Percentiles rank a stretch among this genome's conserved stretches.
Evolutionary conservation across 1,284 basidiomycete genomes (phyloP).

Genomic region (Lignosus rhinocerotis): DNA sequence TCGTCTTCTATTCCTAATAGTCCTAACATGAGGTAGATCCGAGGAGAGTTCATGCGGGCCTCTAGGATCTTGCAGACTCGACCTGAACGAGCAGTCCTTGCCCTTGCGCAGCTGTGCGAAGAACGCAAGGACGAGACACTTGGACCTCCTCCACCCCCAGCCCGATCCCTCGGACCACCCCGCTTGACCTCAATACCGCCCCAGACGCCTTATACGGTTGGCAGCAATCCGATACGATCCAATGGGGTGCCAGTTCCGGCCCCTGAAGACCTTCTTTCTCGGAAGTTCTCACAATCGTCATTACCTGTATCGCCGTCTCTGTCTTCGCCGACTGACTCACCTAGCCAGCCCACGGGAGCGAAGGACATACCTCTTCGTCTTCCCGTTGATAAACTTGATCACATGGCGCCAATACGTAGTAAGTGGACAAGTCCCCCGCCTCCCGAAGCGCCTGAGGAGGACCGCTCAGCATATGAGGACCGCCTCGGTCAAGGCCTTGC

Average conservation of each 20-base stretch:
- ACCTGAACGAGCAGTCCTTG: conserved; percentile 79
- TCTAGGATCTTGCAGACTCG: conserved; percentile 78
- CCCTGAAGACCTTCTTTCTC: conserved; percentile 46
- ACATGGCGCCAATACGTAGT: conserved; percentile 75
- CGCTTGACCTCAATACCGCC: conserved; percentile 58
- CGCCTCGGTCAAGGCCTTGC: conserved; percentile 63
- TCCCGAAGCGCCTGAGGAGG: conserved; percentile 67
- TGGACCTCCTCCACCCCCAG: conserved; percentile 38
- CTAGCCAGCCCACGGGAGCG: conserved; percentile 22
- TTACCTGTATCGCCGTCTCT: conserved; percentile 18
- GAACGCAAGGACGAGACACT: conserved; percentile 68
- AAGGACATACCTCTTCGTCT: conserved; percentile 41
- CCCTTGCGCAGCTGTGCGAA: conserved; percentile 83
- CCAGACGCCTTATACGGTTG: conserved; percentile 68
- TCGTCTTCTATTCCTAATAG: not conserved
- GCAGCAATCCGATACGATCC: conserved; percentile 57
- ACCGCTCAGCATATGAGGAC: conserved; percentile 64
- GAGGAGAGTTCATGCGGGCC: conserved; percentile 98
- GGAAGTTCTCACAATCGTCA: conserved; percentile 12
- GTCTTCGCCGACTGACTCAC: conserved; percentile 27
- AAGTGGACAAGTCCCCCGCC: conserved; percentile 86
- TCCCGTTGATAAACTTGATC: conserved; percentile 45
- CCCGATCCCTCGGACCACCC: conserved; percentile 55
- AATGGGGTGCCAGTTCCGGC: conserved; percentile 41
- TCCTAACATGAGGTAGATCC: conserved; percentile 62